Base-by-base conservation (phyloP, 495 filamentous ascomycete species). In the Penicillium simplicissimum region DNA sequence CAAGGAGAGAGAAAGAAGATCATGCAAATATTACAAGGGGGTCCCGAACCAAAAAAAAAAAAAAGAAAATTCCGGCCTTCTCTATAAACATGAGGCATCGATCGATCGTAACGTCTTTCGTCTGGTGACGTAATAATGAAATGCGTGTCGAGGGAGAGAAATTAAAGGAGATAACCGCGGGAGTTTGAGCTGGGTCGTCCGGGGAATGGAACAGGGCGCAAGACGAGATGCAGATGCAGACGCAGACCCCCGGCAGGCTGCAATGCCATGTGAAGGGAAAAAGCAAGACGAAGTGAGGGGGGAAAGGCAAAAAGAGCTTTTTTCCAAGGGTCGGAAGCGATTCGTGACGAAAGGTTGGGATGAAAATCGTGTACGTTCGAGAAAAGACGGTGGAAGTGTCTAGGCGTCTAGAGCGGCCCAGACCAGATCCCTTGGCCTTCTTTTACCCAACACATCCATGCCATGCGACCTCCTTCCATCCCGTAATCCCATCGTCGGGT, bases 51-150 rank as follows among this genome's bases (percentile, higher is more conserved):
- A 42, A 61, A 54, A 62, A n/a, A 40, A 52, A 59, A 59, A 66
- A 42, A 61, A 54, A 62, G 19, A 40, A 52, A 59, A 59, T 52
- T 67, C 69, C 71, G 63, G 66, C 68, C 74, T 74, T 76, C 71
- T 80, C 75, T 80, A 80, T 77, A 72, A 43, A 73, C 74, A 74
- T 77, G 71, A 79, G 72, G 74, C 75, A 73, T 78, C 71, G 76
- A 73, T 78, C 71, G 75, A 80, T 75, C 74, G 68, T 77, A 79
- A 77, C 66, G 70, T 77, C 74, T 78, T 76, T 80, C 71, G 69
- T 77, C 69, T 59, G 67, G 55, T 59, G 58, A 57, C 37, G 36
- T 43, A 55, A 45, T 19, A 47, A 52, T 43, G 55, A 37, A 45
- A 59, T 55, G 53, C 75, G 68, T 76, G 68, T 70, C 65, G 69